phyloP scores from a whole-genome alignment of 2,329 filamentous ascomycete genomes.

The Lojkania enalia region DNA sequence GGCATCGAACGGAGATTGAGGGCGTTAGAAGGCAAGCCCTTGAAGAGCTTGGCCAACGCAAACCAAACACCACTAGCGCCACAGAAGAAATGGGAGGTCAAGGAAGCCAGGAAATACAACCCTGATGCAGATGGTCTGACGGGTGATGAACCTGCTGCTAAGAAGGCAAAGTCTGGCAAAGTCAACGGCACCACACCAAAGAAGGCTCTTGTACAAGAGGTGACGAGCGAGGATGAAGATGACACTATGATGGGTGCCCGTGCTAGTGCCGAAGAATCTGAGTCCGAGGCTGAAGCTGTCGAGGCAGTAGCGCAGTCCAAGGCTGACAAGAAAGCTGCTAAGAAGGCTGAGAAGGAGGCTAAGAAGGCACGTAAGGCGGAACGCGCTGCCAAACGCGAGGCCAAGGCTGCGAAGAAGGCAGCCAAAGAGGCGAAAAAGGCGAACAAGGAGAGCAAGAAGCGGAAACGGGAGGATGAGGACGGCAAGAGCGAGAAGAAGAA shows the following conservation, averaged over 20 bases:
- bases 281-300: constrained; percentile 39
- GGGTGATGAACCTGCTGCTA: constrained; percentile 66
- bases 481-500: constrained; percentile 68
- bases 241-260: constrained; percentile 42
- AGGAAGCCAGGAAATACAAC: constrained; percentile 94
- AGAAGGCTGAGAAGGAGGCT: constrained; percentile 47
- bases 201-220: constrained; percentile 40
- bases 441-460: constrained; percentile 57
- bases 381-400: constrained; percentile 43
- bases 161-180: constrained; percentile 53
- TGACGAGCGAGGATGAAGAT: constrained; percentile 21
- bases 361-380: constrained; percentile 52
- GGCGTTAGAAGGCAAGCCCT: constrained; percentile 85
- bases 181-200: constrained; percentile 48
- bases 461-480: constrained; percentile 49
- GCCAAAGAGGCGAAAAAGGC: constrained; percentile 59
- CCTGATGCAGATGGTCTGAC: constrained; percentile 84
- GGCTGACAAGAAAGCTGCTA: constrained; percentile 30
- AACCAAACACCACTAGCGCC: constrained; percentile 49
- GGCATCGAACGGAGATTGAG: constrained; percentile 77
- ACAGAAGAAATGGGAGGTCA: constrained; percentile 80
- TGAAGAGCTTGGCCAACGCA: constrained; percentile 73
- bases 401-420: constrained; percentile 44
- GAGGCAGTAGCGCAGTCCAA: constrained; percentile 11
- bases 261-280: constrained; percentile 42